These are phyloP conservation scores for Aureobasidium sp. DNA, from an alignment of 2,329 filamentous ascomycete species.

Conservation along the genomic window DNA sequence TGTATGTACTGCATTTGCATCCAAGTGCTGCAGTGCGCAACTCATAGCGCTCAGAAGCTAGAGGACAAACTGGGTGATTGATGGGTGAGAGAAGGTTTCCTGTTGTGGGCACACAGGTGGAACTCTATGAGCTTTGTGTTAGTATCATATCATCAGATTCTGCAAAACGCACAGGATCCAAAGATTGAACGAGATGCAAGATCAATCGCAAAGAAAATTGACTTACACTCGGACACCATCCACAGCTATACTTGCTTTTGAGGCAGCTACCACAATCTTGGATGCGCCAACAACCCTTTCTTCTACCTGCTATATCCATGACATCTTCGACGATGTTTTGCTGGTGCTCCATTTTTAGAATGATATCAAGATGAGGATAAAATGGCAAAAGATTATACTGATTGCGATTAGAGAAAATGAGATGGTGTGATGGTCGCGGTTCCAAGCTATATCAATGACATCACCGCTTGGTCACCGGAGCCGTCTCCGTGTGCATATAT, in stretches of 20 bases:
- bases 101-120: conserved; percentile 37
- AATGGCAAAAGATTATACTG: no score
- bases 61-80: conserved; percentile 27
- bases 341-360: background rate
- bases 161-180: background rate
- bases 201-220: background rate
- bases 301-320: background rate
- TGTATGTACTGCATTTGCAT: conserved; percentile 42
- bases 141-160: background rate
- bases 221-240: conserved; percentile 40
- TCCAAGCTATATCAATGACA: conserved; percentile 2
- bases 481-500: background rate
- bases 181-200: background rate
- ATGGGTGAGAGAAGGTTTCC: conserved; percentile 35
- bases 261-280: conserved; percentile 28
- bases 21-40: conserved; percentile 39
- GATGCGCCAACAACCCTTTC: conserved; percentile 25
- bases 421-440: background rate
- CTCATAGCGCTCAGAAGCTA: conserved; percentile 40
- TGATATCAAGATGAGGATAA: background rate
- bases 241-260: conserved; percentile 29
- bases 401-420: background rate
- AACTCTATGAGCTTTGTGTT: conserved; percentile 25
- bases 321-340: background rate
- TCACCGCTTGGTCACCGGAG: background rate